A percentile compares a stretch with the other conserved stretches of the same genome.
phyloP scores from a whole-genome alignment of 1,284 basidiomycete species.

The Boletus hoseneyae region DNA sequence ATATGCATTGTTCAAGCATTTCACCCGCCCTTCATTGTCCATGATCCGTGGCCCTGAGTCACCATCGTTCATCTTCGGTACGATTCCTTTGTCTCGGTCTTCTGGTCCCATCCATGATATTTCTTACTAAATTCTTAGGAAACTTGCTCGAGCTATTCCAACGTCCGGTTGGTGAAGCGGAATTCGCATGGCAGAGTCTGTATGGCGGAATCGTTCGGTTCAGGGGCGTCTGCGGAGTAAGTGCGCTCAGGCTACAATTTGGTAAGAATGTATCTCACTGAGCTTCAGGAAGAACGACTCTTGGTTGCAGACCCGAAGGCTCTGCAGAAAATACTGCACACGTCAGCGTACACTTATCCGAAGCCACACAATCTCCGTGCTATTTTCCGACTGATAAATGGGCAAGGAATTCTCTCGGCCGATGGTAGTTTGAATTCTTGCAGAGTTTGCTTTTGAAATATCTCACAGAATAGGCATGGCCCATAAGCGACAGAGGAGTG shows the following conservation, averaged over 20 bases:
- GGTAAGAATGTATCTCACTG: background rate
- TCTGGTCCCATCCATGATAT: background rate
- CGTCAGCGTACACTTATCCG: slow-evolving; percentile 37
- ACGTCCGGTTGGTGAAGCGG: slow-evolving; percentile 27
- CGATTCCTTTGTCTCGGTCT: background rate
- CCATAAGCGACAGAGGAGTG: slow-evolving; percentile 42
- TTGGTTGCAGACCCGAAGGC: slow-evolving; percentile 41
- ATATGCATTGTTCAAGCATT: slow-evolving; percentile 15
- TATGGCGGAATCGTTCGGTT: slow-evolving; percentile 32
- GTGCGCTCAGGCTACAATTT: background rate
- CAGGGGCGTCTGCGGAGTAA: slow-evolving; percentile 26
- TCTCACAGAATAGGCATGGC: slow-evolving; percentile 32
- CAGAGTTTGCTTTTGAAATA: background rate
- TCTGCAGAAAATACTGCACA: slow-evolving; percentile 41
- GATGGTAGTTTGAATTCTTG: slow-evolving; percentile 32
- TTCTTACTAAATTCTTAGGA: no score
- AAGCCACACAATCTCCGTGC: slow-evolving; percentile 34
- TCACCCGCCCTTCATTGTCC: slow-evolving; percentile 21
- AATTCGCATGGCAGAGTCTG: slow-evolving; percentile 33
- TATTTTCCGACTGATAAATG: slow-evolving; percentile 31
- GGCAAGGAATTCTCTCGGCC: slow-evolving; percentile 38
- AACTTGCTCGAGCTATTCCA: slow-evolving; percentile 28
- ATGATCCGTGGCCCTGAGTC: slow-evolving; percentile 33
- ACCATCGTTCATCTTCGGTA: slow-evolving; percentile 33
- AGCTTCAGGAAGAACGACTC: slow-evolving; percentile 24